phyloP scores from a whole-genome alignment of 768 basidiomycete genomes.

The Grammothele lineata region DNA sequence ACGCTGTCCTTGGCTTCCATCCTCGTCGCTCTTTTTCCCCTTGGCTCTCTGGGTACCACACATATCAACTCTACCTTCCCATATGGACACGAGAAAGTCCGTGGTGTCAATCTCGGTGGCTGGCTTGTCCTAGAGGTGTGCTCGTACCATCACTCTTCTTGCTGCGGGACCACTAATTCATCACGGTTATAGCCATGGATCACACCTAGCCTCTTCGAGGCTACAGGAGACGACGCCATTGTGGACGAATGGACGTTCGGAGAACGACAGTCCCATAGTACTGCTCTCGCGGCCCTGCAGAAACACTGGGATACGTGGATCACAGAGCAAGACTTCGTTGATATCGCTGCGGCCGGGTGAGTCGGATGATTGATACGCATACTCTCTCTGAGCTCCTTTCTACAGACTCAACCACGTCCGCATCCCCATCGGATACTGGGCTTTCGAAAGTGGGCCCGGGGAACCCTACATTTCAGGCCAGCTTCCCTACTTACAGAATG shows the following conservation, averaged over 20 bases:
- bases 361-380: slow-evolving; percentile 19
- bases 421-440: slow-evolving; percentile 88
- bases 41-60: slow-evolving; percentile 18
- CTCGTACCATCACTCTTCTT: not conserved
- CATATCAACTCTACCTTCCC: slow-evolving; percentile 56
- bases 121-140: slow-evolving; percentile 54
- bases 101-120: slow-evolving; percentile 81
- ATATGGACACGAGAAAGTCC: slow-evolving; percentile 69
- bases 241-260: slow-evolving; percentile 81
- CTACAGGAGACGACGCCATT: slow-evolving; percentile 51
- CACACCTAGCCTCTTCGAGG: slow-evolving; percentile 70
- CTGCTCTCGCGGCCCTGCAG: slow-evolving; percentile 47
- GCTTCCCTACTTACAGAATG: slow-evolving; percentile 61
- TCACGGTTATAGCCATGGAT: slow-evolving; percentile 56
- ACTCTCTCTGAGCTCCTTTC: not conserved
- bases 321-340: slow-evolving; percentile 72
- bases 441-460: slow-evolving; percentile 71
- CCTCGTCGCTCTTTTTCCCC: slow-evolving; percentile 26
- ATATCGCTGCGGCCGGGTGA: slow-evolving; percentile 73
- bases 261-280: slow-evolving; percentile 48
- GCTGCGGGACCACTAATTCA: not conserved
- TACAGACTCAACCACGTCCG: slow-evolving; percentile 72
- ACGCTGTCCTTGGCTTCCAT: slow-evolving; percentile 12
- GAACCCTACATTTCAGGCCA: slow-evolving; percentile 82
- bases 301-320: slow-evolving; percentile 77